A percentile compares a stretch with the other conserved stretches of the same genome.
phyloP scores from a whole-genome alignment of 331 rosid species.

The Malus hybrid region DNA sequence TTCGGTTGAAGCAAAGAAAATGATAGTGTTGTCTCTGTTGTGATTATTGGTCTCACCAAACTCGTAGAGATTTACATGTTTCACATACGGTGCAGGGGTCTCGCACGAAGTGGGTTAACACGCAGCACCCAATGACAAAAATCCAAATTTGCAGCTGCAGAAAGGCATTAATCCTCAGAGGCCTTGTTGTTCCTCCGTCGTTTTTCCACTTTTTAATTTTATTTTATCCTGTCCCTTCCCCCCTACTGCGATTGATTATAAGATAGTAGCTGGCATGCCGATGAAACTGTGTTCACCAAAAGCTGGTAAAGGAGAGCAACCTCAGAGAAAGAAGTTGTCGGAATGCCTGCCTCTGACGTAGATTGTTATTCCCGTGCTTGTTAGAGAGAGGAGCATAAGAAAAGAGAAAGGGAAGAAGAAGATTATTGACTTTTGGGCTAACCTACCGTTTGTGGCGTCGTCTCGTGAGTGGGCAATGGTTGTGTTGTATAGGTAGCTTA shows the following conservation, averaged over 20 bases:
- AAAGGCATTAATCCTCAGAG: conserved; percentile 25
- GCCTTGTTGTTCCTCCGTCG: conserved; percentile 32
- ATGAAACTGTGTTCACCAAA: conserved; percentile 25
- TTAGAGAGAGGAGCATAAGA: conserved; percentile 38
- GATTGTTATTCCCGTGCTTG: conserved; percentile 55
- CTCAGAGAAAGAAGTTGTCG: conserved; percentile 43
- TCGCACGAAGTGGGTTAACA: conserved; percentile 83
- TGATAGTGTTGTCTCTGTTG: neutral
- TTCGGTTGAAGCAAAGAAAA: too few relatives aligned
- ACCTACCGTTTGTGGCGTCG: conserved; percentile 58
- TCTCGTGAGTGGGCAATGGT: conserved; percentile 50
- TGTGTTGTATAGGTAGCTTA: conserved; percentile 77
- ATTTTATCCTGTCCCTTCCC: neutral
- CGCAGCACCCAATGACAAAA: conserved; percentile 89
- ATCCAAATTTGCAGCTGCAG: conserved; percentile 23
- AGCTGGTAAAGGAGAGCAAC: conserved; percentile 27
- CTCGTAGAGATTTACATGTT: conserved; percentile 13
- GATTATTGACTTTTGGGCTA: conserved; percentile 72
- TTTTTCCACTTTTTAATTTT: conserved; percentile 13
- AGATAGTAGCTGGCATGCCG: conserved; percentile 60
- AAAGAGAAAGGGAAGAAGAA: conserved; percentile 40
- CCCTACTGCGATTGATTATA: conserved; percentile 45
- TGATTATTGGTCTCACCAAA: neutral
- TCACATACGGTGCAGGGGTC: conserved; percentile 43
- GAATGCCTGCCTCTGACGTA: conserved; percentile 87